A percentile compares a stretch with the other conserved stretches of the same genome.
Conservation (phyloP, 106 monocot genomes). For the Acorus gramineus region DNA sequence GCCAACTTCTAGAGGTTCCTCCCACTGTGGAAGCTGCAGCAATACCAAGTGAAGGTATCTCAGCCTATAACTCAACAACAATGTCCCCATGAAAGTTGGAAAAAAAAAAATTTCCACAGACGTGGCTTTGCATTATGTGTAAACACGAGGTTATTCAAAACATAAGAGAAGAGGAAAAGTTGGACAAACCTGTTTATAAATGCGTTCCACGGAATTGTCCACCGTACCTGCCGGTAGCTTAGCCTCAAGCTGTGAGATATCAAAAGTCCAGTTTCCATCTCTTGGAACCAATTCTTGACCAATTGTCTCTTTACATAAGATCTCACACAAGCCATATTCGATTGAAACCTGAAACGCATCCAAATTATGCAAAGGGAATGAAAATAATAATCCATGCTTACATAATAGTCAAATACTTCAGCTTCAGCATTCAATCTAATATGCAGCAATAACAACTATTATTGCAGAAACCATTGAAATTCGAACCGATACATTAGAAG, state of each 20-base stretch:
- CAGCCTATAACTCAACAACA: too few relatives aligned
- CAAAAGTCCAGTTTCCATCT: conserved; percentile 58
- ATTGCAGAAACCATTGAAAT: too few relatives aligned
- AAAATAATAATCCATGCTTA: too few relatives aligned
- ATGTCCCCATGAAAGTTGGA: too few relatives aligned
- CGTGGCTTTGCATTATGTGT: too few relatives aligned
- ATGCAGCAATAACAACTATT: too few relatives aligned
- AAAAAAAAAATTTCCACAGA: too few relatives aligned
- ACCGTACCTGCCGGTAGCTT: conserved; percentile 46
- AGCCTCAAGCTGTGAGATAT: conserved; percentile 52
- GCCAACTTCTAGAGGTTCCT: conserved; percentile 29
- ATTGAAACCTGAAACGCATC: conserved; percentile 54
- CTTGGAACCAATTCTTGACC: conserved; percentile 18
- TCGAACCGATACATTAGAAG: too few relatives aligned
- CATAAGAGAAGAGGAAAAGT: background rate
- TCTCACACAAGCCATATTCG: conserved; percentile 77
- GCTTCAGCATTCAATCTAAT: too few relatives aligned
- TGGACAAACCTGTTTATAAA: conserved; percentile 39
- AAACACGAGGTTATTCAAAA: too few relatives aligned
- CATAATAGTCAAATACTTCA: too few relatives aligned
- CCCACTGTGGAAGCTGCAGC: conserved; percentile 36
- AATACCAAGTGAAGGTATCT: background rate
- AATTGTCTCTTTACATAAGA: conserved; percentile 37
- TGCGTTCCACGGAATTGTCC: conserved; percentile 42
- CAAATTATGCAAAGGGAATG: background rate